These are phyloP conservation scores for Tetrapyrgos nigripes DNA, from an alignment of 1,284 basidiomycete species.

Conservation along the genomic window DNA sequence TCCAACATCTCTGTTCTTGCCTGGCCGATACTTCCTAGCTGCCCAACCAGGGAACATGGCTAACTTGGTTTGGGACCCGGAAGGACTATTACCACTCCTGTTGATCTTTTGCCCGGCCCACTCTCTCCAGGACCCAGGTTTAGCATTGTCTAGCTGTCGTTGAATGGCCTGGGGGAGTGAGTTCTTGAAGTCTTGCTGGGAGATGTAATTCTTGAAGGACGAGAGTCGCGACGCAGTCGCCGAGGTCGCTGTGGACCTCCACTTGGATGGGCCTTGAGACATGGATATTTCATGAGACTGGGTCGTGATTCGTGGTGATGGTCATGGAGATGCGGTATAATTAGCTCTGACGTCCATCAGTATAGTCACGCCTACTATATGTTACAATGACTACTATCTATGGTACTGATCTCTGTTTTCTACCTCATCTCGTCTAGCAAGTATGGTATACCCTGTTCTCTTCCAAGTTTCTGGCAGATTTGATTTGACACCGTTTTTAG, in stretches of 20 bases:
- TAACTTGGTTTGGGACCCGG: slow-evolving; percentile 40
- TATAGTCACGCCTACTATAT: too few relatives aligned
- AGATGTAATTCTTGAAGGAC: slow-evolving; percentile 39
- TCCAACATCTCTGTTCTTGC: slow-evolving; percentile 17
- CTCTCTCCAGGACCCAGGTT: slow-evolving; percentile 40
- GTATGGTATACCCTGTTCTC: too few relatives aligned
- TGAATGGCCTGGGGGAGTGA: slow-evolving; percentile 9
- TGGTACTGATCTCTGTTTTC: too few relatives aligned
- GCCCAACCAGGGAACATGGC: slow-evolving; percentile 63
- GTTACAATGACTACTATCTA: too few relatives aligned
- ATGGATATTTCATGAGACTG: slow-evolving; percentile 24
- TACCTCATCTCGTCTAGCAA: too few relatives aligned
- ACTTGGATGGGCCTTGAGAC: slow-evolving; percentile 43
- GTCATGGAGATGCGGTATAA: neutral
- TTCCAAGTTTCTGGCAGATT: too few relatives aligned
- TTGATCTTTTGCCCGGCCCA: slow-evolving; percentile 55
- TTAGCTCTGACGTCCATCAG: neutral
- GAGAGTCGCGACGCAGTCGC: slow-evolving; percentile 39
- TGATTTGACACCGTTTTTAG: too few relatives aligned
- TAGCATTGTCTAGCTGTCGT: slow-evolving; percentile 14
- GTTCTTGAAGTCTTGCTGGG: slow-evolving; percentile 26
- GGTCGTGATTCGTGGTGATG: neutral
- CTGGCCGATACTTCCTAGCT: slow-evolving; percentile 39
- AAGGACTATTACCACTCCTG: slow-evolving; percentile 25
- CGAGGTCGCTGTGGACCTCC: slow-evolving; percentile 32